Percentiles rank a stretch among this genome's conserved stretches.
Conservation (phyloP, 495 filamentous ascomycete species). For the Astrocystis sublimbata region DNA sequence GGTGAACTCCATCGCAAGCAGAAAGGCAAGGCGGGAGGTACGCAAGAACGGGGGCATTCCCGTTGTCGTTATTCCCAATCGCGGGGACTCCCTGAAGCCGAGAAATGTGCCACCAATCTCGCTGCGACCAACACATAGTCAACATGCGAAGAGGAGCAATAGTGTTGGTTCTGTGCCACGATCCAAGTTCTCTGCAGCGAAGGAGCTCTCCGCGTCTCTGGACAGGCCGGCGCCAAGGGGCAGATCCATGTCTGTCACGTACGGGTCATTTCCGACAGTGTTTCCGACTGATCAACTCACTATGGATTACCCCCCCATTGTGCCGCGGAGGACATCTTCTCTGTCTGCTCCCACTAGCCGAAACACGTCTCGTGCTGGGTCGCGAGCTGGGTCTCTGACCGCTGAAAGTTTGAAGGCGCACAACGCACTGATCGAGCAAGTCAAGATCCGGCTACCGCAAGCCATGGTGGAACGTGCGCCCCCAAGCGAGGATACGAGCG, state of each 20-base stretch:
- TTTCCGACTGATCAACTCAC: constrained; percentile 50
- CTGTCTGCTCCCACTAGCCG: constrained; percentile 71
- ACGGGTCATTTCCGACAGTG: constrained; percentile 46
- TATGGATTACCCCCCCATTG: constrained; percentile 59
- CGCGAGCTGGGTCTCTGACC: constrained; percentile 58
- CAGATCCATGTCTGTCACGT: constrained; percentile 50
- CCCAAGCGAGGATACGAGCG: constrained; percentile 30
- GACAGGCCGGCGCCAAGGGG: constrained; percentile 39
- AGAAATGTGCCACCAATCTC: constrained; percentile 51
- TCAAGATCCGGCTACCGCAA: constrained; percentile 29
- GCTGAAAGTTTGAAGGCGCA: constrained; percentile 66
- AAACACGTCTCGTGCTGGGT: constrained; percentile 61
- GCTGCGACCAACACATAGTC: constrained; percentile 55
- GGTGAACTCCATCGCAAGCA: constrained; percentile 54
- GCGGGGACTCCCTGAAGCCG: constrained; percentile 64
- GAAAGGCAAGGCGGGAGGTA: constrained; percentile 56
- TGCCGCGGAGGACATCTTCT: constrained; percentile 63
- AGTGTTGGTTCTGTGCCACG: constrained; percentile 44
- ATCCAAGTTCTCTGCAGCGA: constrained; percentile 34
- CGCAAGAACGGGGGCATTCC: constrained; percentile 59
- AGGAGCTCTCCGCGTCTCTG: constrained; percentile 35
- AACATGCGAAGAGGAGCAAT: constrained; percentile 47
- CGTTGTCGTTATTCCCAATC: constrained; percentile 71
- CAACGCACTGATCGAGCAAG: constrained; percentile 42
- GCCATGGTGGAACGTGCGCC: constrained; percentile 28